Percentiles rank a stretch among this genome's conserved stretches.
Conservation (phyloP, 148 eudicot species). For the Nyssa sinensis region DNA sequence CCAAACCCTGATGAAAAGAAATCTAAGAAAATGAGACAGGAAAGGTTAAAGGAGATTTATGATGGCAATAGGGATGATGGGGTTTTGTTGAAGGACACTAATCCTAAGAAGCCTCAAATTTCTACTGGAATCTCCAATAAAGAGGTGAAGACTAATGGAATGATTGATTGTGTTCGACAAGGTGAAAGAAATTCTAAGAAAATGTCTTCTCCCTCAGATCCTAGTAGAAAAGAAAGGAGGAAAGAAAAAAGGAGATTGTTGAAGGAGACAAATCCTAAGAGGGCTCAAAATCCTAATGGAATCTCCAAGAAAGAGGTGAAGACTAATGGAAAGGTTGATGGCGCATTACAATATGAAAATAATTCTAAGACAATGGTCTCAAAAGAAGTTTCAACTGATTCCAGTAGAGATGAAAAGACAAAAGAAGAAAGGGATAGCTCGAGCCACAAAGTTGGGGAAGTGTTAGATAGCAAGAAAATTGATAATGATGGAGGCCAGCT, state of each 20-base stretch:
- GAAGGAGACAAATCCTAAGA: constrained; percentile 21
- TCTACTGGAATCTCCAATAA: constrained; percentile 1
- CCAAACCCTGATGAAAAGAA: constrained; percentile 30
- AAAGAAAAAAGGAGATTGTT: constrained; percentile 15
- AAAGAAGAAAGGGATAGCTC: constrained; percentile 1
- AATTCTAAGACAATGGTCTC: background rate
- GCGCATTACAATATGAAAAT: constrained; percentile 2
- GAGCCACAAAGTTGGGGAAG: constrained; percentile 15
- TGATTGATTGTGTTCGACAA: constrained; percentile 12
- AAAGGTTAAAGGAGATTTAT: constrained; percentile 19
- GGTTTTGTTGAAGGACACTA: constrained; percentile 14
- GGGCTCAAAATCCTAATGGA: constrained; percentile 1
- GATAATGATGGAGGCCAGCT: constrained; percentile 12
- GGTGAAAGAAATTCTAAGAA: background rate
- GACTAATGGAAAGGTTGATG: constrained; percentile 17
- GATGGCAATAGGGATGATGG: constrained; percentile 15
- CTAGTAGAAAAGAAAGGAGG: no score
- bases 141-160: constrained; percentile 7
- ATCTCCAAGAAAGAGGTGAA: constrained; percentile 6
- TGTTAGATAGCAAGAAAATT: constrained; percentile 11
- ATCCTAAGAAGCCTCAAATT: constrained; percentile 20
- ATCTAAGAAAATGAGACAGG: constrained; percentile 39
- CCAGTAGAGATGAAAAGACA: constrained; percentile 1
- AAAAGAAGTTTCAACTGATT: constrained; percentile 7
- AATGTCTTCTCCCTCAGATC: no score